Percentiles rank a stretch among this genome's conserved stretches.
Conservation (phyloP, 1,284 basidiomycete genomes). For the Volvariella volvacea region DNA sequence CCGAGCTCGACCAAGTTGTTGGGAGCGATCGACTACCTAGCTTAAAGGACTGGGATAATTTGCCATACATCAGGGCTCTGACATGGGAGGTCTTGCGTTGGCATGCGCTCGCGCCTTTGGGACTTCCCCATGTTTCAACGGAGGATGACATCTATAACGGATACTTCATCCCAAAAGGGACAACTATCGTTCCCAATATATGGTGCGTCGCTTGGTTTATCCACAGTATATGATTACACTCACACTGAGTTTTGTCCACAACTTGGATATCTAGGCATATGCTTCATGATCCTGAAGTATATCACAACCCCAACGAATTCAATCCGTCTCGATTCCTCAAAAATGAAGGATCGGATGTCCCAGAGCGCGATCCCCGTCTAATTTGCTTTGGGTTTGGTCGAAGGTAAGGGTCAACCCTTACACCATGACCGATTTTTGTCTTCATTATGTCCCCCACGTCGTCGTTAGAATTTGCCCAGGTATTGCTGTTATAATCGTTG, state of each 20-base stretch:
- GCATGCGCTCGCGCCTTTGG: conserved; percentile 41
- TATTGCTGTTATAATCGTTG: no score
- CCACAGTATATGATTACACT: background rate
- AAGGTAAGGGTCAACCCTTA: no score
- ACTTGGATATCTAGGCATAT: conserved; percentile 15
- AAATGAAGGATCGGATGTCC: conserved; percentile 15
- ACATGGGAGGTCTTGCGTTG: conserved; percentile 26
- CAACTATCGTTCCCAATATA: no score
- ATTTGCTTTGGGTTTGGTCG: conserved; percentile 3
- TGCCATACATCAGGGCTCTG: conserved; percentile 30
- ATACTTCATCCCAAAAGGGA: no score
- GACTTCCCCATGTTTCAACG: background rate
- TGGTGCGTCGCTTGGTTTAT: no score
- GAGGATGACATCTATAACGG: conserved; percentile 6
- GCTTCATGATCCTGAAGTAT: conserved; percentile 19
- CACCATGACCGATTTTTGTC: no score
- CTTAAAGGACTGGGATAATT: conserved; percentile 22
- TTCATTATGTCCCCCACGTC: no score
- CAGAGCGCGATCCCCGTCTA: background rate
- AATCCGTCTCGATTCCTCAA: conserved; percentile 27
- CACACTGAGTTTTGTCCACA: background rate
- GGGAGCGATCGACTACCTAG: conserved; percentile 25
- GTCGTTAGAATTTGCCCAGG: conserved; percentile 5
- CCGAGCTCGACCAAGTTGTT: conserved; percentile 27
- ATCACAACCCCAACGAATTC: conserved; percentile 27